Evolutionary conservation across 306 rosid genomes (phyloP), one percentile per base, ranked within the genome.

Genomic region (Vigna trinervia): DNA sequence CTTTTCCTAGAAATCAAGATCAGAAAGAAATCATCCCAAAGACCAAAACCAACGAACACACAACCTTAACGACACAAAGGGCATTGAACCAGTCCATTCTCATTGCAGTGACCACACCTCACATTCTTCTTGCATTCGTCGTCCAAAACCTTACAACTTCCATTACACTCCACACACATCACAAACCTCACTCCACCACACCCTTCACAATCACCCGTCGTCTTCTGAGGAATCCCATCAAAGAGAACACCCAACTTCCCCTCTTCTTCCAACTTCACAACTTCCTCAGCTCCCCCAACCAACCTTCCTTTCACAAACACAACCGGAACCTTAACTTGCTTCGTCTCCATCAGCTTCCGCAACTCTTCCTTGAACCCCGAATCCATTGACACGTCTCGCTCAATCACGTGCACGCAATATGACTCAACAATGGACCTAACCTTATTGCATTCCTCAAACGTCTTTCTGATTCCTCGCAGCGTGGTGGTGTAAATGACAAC

Each of bases 331-430:
- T 81, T 93, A 34, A 96, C 89, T 20, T 85, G 89, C 14, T 87
- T 88, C 0, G 85, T 85, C 5, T 72, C 91, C 88, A 86, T 86
- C n/a, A 96, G 78, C 78, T 82, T 78, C 77, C 93, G 71, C 53
- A 96, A 71, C 73, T 96, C 97, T 81, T 92, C 99, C 77, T 84
- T 91, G n/a, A 89, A 85, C 38, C 98, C 99, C 0, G 93, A 89
- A 86, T 96, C 97, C 99, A 96, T 96, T 0, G 99, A 96, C 50
- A 92, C 84, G 13, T 96, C 99, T 12, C 98, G 86, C 89, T 96
- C 99, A 0, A 82, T 19, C 72, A 85, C 56, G 0, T 76, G 88
- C 54, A 96, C 83, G 2, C 82, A 76, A n/a, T 90, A 78, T 0
- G 98, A 96, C 50, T 91, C 98, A 0, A 92, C 12, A 5, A 89